These are phyloP conservation scores for button mushroom (Agaricus bisporus) DNA, from an alignment of 768 basidiomycete genomes.

Conservation along the genomic window DNA sequence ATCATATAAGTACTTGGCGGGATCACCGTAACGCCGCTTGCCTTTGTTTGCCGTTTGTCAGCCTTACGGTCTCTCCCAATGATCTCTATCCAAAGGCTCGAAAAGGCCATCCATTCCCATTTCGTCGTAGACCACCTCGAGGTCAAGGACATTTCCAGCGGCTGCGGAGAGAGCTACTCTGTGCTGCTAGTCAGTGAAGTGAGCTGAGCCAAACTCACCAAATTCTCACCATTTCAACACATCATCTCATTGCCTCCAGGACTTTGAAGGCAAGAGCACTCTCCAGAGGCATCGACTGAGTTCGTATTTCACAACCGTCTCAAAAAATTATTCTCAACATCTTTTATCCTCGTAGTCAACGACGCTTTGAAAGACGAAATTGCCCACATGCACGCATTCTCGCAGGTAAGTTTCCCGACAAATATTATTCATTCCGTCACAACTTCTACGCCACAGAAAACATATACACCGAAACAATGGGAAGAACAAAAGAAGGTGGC, in stretches of 20 bases:
- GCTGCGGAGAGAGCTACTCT: slow-evolving; percentile 72
- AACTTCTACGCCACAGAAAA: slow-evolving; percentile 8
- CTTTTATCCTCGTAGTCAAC: slow-evolving; percentile 48
- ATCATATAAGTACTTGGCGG: not conserved
- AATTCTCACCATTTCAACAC: not conserved
- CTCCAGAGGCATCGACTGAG: slow-evolving; percentile 67
- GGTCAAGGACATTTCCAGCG: slow-evolving; percentile 71
- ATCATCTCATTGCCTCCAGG: slow-evolving; percentile 27
- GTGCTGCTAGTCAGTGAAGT: slow-evolving; percentile 57
- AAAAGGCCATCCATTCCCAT: slow-evolving; percentile 51
- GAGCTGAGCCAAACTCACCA: slow-evolving; percentile 15
- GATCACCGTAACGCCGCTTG: not conserved
- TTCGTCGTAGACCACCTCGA: slow-evolving; percentile 64
- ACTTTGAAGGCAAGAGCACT: slow-evolving; percentile 63
- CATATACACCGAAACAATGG: slow-evolving; percentile 20
- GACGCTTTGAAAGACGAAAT: slow-evolving; percentile 70
- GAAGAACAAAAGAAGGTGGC: slow-evolving; percentile 12
- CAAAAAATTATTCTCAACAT: not conserved
- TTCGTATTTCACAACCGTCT: slow-evolving; percentile 23
- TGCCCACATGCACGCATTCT: slow-evolving; percentile 81
- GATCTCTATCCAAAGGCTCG: slow-evolving; percentile 52
- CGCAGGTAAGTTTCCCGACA: slow-evolving; percentile 49
- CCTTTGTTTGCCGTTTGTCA: slow-evolving; percentile 10
- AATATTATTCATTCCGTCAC: no score
- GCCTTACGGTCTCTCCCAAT: slow-evolving; percentile 25